These are phyloP conservation scores for Dryadomyces quercivorus DNA, from an alignment of 2,329 filamentous ascomycete genomes.

Conservation along the genomic window DNA sequence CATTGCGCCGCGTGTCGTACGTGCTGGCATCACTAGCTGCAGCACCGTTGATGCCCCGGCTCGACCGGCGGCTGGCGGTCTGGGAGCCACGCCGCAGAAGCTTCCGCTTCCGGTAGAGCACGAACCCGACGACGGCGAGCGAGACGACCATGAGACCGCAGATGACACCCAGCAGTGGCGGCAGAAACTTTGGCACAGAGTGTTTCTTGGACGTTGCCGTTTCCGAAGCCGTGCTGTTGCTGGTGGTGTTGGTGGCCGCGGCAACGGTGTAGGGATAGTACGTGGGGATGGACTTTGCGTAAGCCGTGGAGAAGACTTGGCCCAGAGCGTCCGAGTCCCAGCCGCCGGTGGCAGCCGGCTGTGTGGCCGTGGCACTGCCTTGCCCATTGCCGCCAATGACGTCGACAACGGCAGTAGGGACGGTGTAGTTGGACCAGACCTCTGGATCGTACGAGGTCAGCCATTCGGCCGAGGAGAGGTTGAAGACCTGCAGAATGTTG, in stretches of 20 bases:
- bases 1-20: conserved; percentile 32
- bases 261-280: conserved; percentile 47
- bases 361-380: conserved; percentile 58
- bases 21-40: conserved; percentile 24
- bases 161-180: conserved; percentile 49
- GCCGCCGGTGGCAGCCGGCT: conserved; percentile 41
- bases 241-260: conserved; percentile 12
- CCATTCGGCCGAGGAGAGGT: conserved; percentile 60
- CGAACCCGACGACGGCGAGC: conserved; percentile 34
- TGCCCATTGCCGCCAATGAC: conserved; percentile 54
- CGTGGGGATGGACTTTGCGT: conserved; percentile 39
- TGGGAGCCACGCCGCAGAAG: conserved; percentile 19
- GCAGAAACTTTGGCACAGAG: conserved; percentile 43
- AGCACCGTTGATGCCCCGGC: background rate
- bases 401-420: conserved; percentile 50
- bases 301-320: conserved; percentile 40
- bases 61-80: conserved; percentile 1
- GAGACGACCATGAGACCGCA: conserved; percentile 45
- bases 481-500: conserved; percentile 54
- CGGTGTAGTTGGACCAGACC: conserved; percentile 51
- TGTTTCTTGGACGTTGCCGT: conserved; percentile 12
- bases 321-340: conserved; percentile 39
- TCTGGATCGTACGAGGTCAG: conserved; percentile 55
- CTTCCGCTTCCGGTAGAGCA: conserved; percentile 39
- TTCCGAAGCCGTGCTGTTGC: conserved; percentile 9